These are phyloP conservation scores for Salix brachista DNA, from an alignment of 345 rosid genomes.

Conservation along the genomic window DNA sequence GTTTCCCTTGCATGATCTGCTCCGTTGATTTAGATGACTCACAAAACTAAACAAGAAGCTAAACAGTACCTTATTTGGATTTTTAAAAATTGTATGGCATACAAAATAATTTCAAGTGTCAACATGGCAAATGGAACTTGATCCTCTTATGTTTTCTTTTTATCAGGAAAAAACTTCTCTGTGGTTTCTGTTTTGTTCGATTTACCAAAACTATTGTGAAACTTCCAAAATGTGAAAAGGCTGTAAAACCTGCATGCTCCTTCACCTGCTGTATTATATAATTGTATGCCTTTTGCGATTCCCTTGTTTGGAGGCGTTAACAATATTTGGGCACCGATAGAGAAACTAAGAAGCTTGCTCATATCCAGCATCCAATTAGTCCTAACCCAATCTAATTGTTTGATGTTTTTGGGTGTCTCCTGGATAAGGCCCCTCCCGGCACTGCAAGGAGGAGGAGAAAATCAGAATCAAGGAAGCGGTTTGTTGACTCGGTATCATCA, in stretches of 20 bases:
- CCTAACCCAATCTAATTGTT: not conserved
- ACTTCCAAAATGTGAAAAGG: not conserved
- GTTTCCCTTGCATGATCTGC: not conserved
- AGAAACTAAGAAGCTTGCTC: not conserved
- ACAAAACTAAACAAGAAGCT: not conserved
- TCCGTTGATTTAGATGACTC: not conserved
- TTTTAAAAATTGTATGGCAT: not conserved
- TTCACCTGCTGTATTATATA: not conserved
- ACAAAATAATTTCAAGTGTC: not conserved
- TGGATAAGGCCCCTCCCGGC: conserved; percentile 75
- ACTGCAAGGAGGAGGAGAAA: conserved; percentile 78
- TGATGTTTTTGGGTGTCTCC: conserved; percentile 5
- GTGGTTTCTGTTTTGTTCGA: not conserved
- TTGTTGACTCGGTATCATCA: conserved; percentile 50
- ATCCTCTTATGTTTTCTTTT: not conserved
- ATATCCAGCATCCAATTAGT: not conserved
- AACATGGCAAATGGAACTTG: not conserved
- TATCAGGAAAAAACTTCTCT: not conserved
- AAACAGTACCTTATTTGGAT: not conserved
- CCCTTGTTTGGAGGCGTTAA: not conserved
- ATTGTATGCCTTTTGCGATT: not conserved
- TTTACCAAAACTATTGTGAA: not conserved
- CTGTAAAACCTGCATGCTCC: not conserved
- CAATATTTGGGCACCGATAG: not conserved
- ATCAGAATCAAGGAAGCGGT: conserved; percentile 59